These are phyloP conservation scores for Cutaneotrichosporon arboriforme DNA, from an alignment of 1,284 basidiomycete species.

Conservation along the genomic window DNA sequence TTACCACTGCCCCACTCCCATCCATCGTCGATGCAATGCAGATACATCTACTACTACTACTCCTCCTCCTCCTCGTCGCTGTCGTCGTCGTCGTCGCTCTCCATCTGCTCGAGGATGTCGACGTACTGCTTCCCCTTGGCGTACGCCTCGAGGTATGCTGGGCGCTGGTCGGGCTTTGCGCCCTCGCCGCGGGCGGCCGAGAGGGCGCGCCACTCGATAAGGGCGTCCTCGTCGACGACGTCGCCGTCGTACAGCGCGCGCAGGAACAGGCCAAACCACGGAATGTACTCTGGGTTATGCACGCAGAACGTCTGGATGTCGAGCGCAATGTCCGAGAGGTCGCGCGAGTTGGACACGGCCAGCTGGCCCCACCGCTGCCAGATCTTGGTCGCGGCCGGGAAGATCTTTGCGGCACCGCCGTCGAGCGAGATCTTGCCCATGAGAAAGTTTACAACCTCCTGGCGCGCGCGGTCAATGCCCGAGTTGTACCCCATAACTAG, in stretches of 20 bases:
- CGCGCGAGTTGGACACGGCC: slow-evolving; percentile 28
- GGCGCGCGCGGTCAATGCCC: slow-evolving; percentile 42
- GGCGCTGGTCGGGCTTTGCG: slow-evolving; percentile 32
- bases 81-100: slow-evolving; percentile 41
- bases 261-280: slow-evolving; percentile 44
- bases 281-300: slow-evolving; percentile 16
- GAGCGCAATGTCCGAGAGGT: slow-evolving; percentile 32
- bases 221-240: slow-evolving; percentile 41
- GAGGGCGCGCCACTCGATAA: slow-evolving; percentile 46
- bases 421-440: slow-evolving; percentile 31
- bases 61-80: slow-evolving; percentile 34
- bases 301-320: slow-evolving; percentile 27
- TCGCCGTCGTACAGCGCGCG: slow-evolving; percentile 48
- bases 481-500: slow-evolving; percentile 47
- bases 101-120: slow-evolving; percentile 44
- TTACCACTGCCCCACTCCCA: no score
- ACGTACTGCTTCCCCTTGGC: slow-evolving; percentile 43
- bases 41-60: slow-evolving; percentile 18
- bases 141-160: slow-evolving; percentile 31
- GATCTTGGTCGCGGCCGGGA: slow-evolving; percentile 23
- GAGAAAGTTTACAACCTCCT: slow-evolving; percentile 44
- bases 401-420: slow-evolving; percentile 24
- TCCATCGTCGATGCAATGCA: slow-evolving; percentile 8
- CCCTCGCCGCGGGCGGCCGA: slow-evolving; percentile 38
- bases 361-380: slow-evolving; percentile 43